Evolutionary conservation across 192 early-diverging fungal genomes (phyloP), one percentile per base, ranked within the genome.

Genomic region (Backusella sp.): DNA sequence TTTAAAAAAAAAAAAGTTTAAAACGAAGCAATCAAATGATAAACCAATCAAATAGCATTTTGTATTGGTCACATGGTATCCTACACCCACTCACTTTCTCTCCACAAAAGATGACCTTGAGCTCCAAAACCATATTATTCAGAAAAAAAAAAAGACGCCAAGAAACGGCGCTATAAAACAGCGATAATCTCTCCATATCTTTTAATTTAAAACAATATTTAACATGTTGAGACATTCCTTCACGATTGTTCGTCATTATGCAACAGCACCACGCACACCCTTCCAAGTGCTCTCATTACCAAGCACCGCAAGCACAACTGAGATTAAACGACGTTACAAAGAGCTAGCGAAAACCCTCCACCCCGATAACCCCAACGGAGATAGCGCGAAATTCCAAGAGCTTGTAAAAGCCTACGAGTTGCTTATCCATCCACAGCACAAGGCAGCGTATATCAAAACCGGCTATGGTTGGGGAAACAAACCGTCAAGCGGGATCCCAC

Each of bases 331-430:
- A 12, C 41, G 74, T 26, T 84, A 84, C 42, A 80, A 81, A 56
- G 76, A 84, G 35, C 42, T 84, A 14, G 79, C 74, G 6, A 84
- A 84, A 49, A 9, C 32, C 30, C 42, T 78, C 44, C 82, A 84
- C 26, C 82, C 82, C 6, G 82, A 84, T 68, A 74, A 73, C 26
- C 32, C 65, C 6, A 66, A 32, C 23, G 79, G 74, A 41, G 66
- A 66, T n/a, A 30, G 74, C 12, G 75, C 73, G 14, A 39, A 36
- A 42, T 84, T 84, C 70, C 73, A 75, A 30, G 73, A 80, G 53
- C 36, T 84, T 5, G 73, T 75, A 0, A 77, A 68, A 36, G 82
- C 82, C 19, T 84, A 84, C 34, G 82, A 84, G 28, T 42, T 84
- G 26, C 59, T 84, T 7, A 53, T 67, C 1, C 41, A 84, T 59